Evolutionary conservation across 2,329 filamentous ascomycete genomes (phyloP).

Genomic region (Arthrobotrys musiformis): DNA sequence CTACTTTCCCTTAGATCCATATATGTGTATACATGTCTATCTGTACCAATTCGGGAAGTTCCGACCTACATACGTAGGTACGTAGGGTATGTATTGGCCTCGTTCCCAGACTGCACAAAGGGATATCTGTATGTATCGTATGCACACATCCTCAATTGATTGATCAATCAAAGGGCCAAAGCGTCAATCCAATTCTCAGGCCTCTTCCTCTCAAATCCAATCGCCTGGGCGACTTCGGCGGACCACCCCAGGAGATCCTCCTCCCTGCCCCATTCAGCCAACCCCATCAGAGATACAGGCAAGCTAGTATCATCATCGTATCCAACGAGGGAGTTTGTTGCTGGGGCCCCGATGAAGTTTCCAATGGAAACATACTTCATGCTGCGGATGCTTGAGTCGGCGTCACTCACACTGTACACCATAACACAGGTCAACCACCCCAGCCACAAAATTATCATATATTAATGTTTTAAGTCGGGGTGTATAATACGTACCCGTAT

Average conservation of each 20-base stretch:
- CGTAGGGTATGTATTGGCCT: no score
- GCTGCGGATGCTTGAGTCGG: conserved; percentile 75
- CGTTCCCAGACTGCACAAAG: no score
- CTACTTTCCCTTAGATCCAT: background rate
- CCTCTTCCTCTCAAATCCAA: conserved; percentile 31
- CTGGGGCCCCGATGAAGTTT: conserved; percentile 82
- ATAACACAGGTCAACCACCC: conserved; percentile 35
- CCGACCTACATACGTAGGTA: no score
- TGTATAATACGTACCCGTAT: conserved; percentile 33
- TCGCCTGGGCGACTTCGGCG: conserved; percentile 66
- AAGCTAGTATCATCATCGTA: conserved; percentile 74
- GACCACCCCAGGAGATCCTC: conserved; percentile 73
- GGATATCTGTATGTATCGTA: no score
- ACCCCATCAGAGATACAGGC: conserved; percentile 72
- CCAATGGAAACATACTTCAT: conserved; percentile 90
- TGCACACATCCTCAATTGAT: no score
- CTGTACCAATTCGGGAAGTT: background rate
- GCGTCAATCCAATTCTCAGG: conserved; percentile 51
- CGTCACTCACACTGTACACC: conserved; percentile 72
- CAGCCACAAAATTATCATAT: background rate
- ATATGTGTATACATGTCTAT: background rate
- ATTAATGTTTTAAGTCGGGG: background rate
- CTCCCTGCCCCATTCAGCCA: conserved; percentile 75
- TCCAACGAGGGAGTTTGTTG: conserved; percentile 78
- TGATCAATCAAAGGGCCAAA: conserved; percentile 35